Evolutionary conservation across 1,139 yeast genomes (phyloP), one percentile per base, ranked within the genome.

Genomic region (Candida tropicalis): DNA sequence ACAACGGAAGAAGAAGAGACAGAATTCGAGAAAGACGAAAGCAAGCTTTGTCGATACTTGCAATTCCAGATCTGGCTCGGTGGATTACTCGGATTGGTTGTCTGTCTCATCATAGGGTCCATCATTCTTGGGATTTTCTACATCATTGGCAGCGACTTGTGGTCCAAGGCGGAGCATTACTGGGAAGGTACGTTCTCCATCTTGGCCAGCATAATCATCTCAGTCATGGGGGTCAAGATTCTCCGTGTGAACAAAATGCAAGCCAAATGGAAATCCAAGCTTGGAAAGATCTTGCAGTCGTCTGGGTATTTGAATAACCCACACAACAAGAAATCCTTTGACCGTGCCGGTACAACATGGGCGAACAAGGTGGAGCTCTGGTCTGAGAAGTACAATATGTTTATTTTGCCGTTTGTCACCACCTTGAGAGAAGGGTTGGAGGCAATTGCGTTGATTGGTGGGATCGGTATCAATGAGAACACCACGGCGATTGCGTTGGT

Each of bases 181-280:
- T 73, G 77, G 77, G 77, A 72, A 50, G 76, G 76, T 1, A 58
- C 66, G 1, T 73, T 73, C 43, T 71, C 77, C 2, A 69, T 73
- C 3, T 35, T 71, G 17, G 77, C 78, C 31, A 68, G 75, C 50
- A 49, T 70, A 5, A 70, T 73, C 37, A 73, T 73, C 15, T 70
- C 77, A 1, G 60, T 68, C 5, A 73, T 73, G 78, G 78, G 77
- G 1, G 53, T 70, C 16, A 70, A 72, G 44, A 68, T 73, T 11
- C 58, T 73, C 26, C 56, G 77, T 28, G 74, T 73, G 18, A 69
- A 62, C 45, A 66, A 61, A 41, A 81, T 89, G 89, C 88, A 87
- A 66, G 81, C 81, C 48, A 89, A 89, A 65, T 90, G 97, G 97
- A 80, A 86, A 56, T 66, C 78, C 44, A 87, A 87, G 63, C 75